Evolutionary conservation across 805 yeast species (phyloP).

Genomic region (Yarrowia bubula): DNA sequence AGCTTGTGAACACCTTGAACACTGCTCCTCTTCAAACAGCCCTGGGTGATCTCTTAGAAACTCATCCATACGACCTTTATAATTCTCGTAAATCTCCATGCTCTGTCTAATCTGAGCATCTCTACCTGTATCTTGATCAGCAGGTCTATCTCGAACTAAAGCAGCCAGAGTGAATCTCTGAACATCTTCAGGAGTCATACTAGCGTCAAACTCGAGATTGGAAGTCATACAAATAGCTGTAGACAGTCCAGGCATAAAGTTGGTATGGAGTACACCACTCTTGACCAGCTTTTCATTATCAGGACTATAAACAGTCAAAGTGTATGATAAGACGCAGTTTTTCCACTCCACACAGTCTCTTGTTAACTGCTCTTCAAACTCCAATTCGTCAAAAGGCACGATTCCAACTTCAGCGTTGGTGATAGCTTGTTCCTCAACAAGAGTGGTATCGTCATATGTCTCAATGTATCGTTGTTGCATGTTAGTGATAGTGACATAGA

Average conservation of each 20-base stretch:
- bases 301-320: background rate
- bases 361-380: background rate
- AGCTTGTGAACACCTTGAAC: too few species aligned
- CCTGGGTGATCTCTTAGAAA: background rate
- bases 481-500: background rate
- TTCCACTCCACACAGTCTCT: background rate
- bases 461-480: background rate
- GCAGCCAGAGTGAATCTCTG: background rate
- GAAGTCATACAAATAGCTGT: background rate
- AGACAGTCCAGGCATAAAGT: background rate
- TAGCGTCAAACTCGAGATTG: background rate
- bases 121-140: background rate
- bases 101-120: background rate
- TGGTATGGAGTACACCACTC: background rate
- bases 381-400: background rate
- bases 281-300: background rate
- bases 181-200: background rate
- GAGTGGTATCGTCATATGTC: background rate
- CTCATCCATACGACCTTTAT: background rate
- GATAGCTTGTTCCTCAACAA: background rate
- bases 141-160: background rate
- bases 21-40: background rate
- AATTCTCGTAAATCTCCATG: background rate
- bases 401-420: background rate
- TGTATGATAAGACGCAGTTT: background rate